A percentile compares a stretch with the other conserved stretches of the same genome.
phyloP scores from a whole-genome alignment of 2,329 filamentous ascomycete genomes.

The Calonectria crousiana region DNA sequence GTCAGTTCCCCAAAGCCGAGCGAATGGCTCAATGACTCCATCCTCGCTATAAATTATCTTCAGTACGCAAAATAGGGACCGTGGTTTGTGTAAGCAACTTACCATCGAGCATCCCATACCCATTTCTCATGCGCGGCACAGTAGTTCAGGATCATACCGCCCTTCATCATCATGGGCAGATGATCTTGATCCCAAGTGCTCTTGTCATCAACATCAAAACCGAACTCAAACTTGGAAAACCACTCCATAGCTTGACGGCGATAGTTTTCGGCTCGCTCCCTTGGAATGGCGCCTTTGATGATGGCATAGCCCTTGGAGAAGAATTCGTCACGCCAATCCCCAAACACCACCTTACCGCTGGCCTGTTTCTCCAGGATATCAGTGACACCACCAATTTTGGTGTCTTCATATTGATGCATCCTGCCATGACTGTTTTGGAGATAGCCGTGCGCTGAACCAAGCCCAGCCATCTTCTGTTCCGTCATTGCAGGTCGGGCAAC shows the following conservation, averaged over 20 bases:
- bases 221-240: constrained; percentile 3
- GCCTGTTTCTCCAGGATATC: not conserved
- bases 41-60: not conserved
- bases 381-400: not conserved
- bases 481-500: not conserved
- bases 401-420: not conserved
- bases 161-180: not conserved
- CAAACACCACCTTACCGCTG: not conserved
- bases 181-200: not conserved
- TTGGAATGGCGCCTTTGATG: not conserved
- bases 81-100: not conserved
- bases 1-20: not conserved
- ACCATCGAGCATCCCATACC: not conserved
- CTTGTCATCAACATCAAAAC: not conserved
- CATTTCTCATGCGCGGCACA: not conserved
- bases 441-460: not conserved
- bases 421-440: not conserved
- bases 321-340: not conserved
- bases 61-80: not conserved
- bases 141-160: not conserved
- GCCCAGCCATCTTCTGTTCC: not conserved
- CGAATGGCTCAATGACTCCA: not conserved
- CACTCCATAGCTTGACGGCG: not conserved
- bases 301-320: not conserved
- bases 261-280: not conserved